Conservation (phyloP, 1,139 yeast species). For the Scheffersomyces cryptocercus region DNA sequence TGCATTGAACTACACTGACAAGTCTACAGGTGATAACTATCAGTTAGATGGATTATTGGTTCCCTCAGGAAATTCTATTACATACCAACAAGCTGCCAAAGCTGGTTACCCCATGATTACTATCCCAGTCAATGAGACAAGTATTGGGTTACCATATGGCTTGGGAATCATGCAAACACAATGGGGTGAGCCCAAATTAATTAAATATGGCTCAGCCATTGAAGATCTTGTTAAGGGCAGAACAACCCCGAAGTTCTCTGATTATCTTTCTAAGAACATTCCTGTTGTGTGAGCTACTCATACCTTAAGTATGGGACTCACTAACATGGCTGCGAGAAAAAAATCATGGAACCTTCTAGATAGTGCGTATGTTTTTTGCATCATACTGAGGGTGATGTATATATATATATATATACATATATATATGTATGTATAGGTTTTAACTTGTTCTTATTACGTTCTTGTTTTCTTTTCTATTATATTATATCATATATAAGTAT, state of each 20-base stretch:
- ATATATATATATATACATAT: too few relatives aligned
- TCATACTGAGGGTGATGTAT: too few relatives aligned
- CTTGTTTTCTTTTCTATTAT: too few relatives aligned
- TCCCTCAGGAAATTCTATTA: constrained; percentile 18
- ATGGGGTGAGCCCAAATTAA: constrained; percentile 20
- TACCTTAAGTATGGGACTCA: background rate
- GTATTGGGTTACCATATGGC: constrained; percentile 20
- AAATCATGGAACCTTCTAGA: constrained; percentile 1
- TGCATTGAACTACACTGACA: constrained; percentile 21
- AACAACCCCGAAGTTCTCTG: constrained; percentile 15
- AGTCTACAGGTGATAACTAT: constrained; percentile 17
- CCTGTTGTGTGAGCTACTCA: constrained; percentile 11
- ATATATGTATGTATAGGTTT: too few relatives aligned
- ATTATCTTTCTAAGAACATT: constrained; percentile 19
- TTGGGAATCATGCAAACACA: constrained; percentile 22
- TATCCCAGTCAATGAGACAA: constrained; percentile 14
- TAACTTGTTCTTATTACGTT: too few relatives aligned
- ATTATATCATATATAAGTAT: too few relatives aligned
- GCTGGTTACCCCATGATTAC: constrained; percentile 22
- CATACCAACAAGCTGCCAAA: constrained; percentile 22
- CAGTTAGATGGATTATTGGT: constrained; percentile 20
- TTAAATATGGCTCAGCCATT: constrained; percentile 22
- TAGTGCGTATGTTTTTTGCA: background rate
- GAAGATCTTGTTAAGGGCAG: constrained; percentile 17
- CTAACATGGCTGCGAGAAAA: background rate